These are phyloP conservation scores for Penicillium hordei DNA, from an alignment of 2,329 filamentous ascomycete species.

Conservation along the genomic window DNA sequence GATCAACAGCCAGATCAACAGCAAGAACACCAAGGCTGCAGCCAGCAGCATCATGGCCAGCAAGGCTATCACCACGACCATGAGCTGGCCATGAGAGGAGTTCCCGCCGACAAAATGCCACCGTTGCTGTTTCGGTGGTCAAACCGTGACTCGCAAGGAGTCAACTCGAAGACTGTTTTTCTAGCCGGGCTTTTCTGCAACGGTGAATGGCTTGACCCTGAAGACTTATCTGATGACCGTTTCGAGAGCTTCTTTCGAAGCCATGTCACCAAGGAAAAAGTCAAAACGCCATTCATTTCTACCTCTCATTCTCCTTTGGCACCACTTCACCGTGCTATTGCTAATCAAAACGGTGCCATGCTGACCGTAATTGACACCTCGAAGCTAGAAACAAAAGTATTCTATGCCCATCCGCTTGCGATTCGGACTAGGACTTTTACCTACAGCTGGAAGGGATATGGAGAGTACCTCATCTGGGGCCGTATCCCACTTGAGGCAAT, in stretches of 20 bases:
- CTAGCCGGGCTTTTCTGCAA: conserved; percentile 29
- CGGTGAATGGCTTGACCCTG: conserved; percentile 10
- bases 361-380: conserved; percentile 34
- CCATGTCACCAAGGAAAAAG: conserved; percentile 26
- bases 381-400: conserved; percentile 26
- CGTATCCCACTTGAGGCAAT: conserved; percentile 29
- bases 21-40: background rate
- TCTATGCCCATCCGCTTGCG: conserved; percentile 30
- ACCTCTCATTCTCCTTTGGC: conserved; percentile 27
- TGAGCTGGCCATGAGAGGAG: background rate
- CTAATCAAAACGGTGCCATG: conserved; percentile 21
- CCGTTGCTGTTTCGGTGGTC: conserved; percentile 37
- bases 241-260: conserved; percentile 24
- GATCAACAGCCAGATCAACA: too few species aligned
- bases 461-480: conserved; percentile 41
- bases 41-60: background rate
- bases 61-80: background rate
- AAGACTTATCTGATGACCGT: conserved; percentile 12
- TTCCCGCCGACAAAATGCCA: conserved; percentile 15
- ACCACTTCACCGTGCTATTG: conserved; percentile 35
- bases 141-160: conserved; percentile 32
- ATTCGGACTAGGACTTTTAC: conserved; percentile 2
- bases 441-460: conserved; percentile 26
- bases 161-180: conserved; percentile 29
- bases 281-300: conserved; percentile 38